Percentiles rank a stretch among this genome's conserved stretches.
Evolutionary conservation across 2,329 filamentous ascomycete genomes (phyloP).

Genomic region (Salinomyces thailandicus): DNA sequence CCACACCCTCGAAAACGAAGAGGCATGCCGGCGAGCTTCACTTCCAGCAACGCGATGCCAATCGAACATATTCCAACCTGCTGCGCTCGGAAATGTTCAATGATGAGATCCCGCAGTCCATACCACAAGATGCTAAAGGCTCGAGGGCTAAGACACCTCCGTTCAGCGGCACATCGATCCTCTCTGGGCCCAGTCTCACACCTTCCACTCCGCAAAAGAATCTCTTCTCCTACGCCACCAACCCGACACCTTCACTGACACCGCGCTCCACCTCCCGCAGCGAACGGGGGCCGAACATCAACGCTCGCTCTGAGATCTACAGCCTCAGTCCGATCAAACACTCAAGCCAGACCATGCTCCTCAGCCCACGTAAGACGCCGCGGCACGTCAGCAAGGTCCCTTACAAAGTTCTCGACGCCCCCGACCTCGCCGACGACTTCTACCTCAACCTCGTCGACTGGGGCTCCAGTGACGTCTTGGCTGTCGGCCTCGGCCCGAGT

Average conservation of each 20-base stretch:
- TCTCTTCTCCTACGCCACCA: slow-evolving; percentile 70
- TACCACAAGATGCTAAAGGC: slow-evolving; percentile 53
- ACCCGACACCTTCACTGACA: slow-evolving; percentile 75
- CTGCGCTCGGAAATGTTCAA: slow-evolving; percentile 90
- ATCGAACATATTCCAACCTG: slow-evolving; percentile 79
- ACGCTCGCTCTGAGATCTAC: slow-evolving; percentile 86
- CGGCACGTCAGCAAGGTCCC: slow-evolving; percentile 90
- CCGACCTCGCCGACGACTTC: slow-evolving; percentile 92
- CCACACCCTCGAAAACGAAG: slow-evolving; percentile 76
- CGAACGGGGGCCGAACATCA: slow-evolving; percentile 76
- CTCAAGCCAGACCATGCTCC: slow-evolving; percentile 83
- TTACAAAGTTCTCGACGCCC: slow-evolving; percentile 94
- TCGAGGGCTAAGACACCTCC: slow-evolving; percentile 62
- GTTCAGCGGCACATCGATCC: slow-evolving; percentile 45
- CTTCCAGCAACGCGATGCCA: slow-evolving; percentile 92
- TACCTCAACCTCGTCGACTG: slow-evolving; percentile 96
- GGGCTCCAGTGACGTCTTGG: slow-evolving; percentile 89
- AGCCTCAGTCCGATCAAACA: slow-evolving; percentile 89
- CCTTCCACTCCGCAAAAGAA: slow-evolving; percentile 97
- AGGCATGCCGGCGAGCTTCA: slow-evolving; percentile 86
- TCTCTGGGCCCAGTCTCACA: slow-evolving; percentile 65
- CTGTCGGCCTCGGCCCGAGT: slow-evolving; percentile 81
- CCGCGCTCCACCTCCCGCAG: slow-evolving; percentile 55
- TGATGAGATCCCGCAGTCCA: slow-evolving; percentile 70
- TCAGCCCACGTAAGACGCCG: slow-evolving; percentile 80